Evolutionary conservation across 2,329 filamentous ascomycete species (phyloP), one percentile per base, ranked within the genome.

Genomic region (Colletotrichum liriopes): DNA sequence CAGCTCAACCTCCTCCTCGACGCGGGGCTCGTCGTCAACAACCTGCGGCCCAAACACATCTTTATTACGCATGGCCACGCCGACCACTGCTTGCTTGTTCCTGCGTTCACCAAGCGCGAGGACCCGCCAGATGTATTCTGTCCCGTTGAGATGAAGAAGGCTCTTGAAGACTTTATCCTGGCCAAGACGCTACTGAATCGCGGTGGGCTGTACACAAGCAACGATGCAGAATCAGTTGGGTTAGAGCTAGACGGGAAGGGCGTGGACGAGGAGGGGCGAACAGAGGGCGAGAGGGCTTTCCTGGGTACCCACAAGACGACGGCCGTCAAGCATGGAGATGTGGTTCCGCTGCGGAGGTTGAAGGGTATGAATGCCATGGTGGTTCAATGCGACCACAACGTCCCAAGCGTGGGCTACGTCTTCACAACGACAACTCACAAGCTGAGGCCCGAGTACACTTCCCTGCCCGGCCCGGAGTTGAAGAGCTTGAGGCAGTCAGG

Each of bases 21-120:
- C 76, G 84, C 85, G 2, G 86, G 86, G 2, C 80, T 87, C 49
- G 78, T 79, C 65, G 82, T 87, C 75, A 86, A 86, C 78, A 83
- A 82, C 39, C 74, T 79, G 2, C 81, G 86, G 0, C 86, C 86
- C 0, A 86, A 85, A 60, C 85, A 87, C 76, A 80, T 87, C 72
- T 87, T 87, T 73, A 77, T 87, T 59, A 87, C 86, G 0, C 86
- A 87, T 71, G 86, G 86, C 58, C 86, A 87, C 74, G 83, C 77
- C 71, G 86, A 87, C 73, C 86, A 87, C 75, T 82, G 82, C 2
- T 78, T 86, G 6, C 78, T 86, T 1, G 75, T 83, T 1, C 82
- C 84, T 0, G 83, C 82, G 5, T 87, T 86, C 65, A 80, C 83
- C 65, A 84, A 82, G 65, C 79, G 83, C 26, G 82, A 83, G 26